Percentiles rank a stretch among this genome's conserved stretches.
These are phyloP conservation scores for Artemisia annua DNA, from an alignment of 129 eudicot species.

Conservation along the genomic window DNA sequence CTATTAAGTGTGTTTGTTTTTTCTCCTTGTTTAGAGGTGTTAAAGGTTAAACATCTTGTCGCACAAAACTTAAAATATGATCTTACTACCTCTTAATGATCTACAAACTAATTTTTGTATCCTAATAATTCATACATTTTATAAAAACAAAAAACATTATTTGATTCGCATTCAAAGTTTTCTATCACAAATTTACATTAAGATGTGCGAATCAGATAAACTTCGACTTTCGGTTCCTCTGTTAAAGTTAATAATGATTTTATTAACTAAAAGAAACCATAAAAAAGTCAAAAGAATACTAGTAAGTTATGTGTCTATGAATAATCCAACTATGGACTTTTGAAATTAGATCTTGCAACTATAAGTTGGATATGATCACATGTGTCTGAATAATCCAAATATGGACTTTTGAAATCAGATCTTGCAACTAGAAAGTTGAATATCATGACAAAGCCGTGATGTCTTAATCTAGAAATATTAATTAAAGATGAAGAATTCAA, in stretches of 20 bases:
- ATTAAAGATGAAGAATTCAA: not conserved
- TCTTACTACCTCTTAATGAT: too few species aligned
- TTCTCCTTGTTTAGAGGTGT: too few species aligned
- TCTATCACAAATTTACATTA: too few species aligned
- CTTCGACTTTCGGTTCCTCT: not conserved
- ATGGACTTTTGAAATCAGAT: slow-evolving; percentile 7
- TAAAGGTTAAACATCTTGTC: too few species aligned
- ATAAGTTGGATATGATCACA: slow-evolving; percentile 13
- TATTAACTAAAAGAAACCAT: not conserved
- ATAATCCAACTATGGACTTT: slow-evolving; percentile 18
- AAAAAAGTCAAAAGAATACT: not conserved
- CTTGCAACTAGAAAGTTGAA: slow-evolving; percentile 4
- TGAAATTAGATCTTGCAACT: not conserved
- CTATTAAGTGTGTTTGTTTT: too few species aligned
- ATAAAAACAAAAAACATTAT: too few species aligned
- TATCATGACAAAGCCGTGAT: slow-evolving; percentile 20
- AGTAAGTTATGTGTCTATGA: slow-evolving; percentile 9
- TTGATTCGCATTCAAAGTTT: too few species aligned
- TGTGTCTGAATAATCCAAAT: slow-evolving; percentile 9
- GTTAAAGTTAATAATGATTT: not conserved
- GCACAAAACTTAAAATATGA: too few species aligned
- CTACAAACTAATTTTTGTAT: too few species aligned
- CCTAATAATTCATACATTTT: too few species aligned
- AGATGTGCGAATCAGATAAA: too few species aligned
- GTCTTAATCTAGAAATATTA: slow-evolving; percentile 9